Base-by-base conservation (phyloP, 2,329 filamentous ascomycete species). In the Cylindrodendrum hubeiense region DNA sequence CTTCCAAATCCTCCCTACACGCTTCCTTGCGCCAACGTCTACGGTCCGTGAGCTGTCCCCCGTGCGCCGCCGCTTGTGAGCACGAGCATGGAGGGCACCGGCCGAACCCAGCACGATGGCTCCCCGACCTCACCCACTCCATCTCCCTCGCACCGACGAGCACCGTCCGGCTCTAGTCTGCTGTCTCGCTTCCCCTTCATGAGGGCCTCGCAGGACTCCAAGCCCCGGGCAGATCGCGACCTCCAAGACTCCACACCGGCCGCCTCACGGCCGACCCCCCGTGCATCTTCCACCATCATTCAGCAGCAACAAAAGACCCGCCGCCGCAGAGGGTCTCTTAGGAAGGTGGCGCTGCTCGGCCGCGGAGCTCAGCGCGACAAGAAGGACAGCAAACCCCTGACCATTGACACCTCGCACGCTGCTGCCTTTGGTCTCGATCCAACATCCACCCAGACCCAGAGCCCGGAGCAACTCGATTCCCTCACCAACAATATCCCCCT, bases 341-440 rank as follows among this genome's bases (percentile, higher is more conserved):
- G 95, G 65, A 97, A 97, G 80, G 93, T 93, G 12, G 94, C 94
- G 26, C 84, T 97, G 52, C 85, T 97, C 19, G 93, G 93, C 17
- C 91, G 92, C 67, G 91, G 91, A 66, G 88, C 85, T 59, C 89
- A 87, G 77, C 85, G 87, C 65, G 89, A 88, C 71, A 85, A 80
- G 74, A 86, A 82, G 69, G 89, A 89, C 60, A 80, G 79, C 60
- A 86, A 83, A 59, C 77, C 81, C 19, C 72, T 85, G 63, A 79
- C 77, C 21, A 79, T 85, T 59, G 80, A 85, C 60, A 82, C 79
- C 21, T 77, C 78, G 24, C 76, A 78, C 37, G 67, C 73, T 24
- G 63, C 72, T 22, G 60, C 72, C 0, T 71, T 69, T 41, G 71
- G 69, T 21, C 55, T 68, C 5, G 70, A 65, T 43, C 63, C 71